These are phyloP conservation scores for Podospora sp. DNA, from an alignment of 495 filamentous ascomycete genomes.

Conservation along the genomic window DNA sequence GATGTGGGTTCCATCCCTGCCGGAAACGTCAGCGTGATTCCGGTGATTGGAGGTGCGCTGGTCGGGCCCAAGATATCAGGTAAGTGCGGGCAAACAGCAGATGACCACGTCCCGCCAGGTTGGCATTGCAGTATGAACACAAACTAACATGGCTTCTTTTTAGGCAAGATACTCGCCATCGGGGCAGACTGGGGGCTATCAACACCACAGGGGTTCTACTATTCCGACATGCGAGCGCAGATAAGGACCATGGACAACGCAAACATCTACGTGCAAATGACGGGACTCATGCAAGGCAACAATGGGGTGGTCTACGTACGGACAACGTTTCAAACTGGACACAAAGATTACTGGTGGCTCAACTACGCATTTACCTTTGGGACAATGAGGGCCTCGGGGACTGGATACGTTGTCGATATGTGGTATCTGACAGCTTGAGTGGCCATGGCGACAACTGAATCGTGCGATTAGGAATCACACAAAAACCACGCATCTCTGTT, in stretches of 20 bases:
- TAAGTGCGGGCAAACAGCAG: too few species aligned
- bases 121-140: too few species aligned
- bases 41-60: slow-evolving; percentile 22
- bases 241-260: slow-evolving; percentile 25
- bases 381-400: slow-evolving; percentile 19
- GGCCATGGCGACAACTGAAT: too few species aligned
- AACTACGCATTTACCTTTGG: slow-evolving; percentile 28
- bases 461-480: too few species aligned
- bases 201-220: slow-evolving; percentile 16
- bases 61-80: slow-evolving; percentile 22
- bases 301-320: slow-evolving; percentile 16
- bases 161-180: slow-evolving; percentile 26
- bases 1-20: slow-evolving; percentile 27
- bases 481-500: too few species aligned
- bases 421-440: slow-evolving; percentile 19
- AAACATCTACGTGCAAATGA: slow-evolving; percentile 26
- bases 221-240: slow-evolving; percentile 23
- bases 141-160: too few species aligned
- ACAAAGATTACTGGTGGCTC: slow-evolving; percentile 26
- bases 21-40: slow-evolving; percentile 26
- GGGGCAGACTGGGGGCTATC: slow-evolving; percentile 25
- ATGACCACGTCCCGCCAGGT: too few species aligned
- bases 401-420: slow-evolving; percentile 24
- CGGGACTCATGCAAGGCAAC: slow-evolving; percentile 17
- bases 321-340: slow-evolving; percentile 24